Evolutionary conservation across 129 eudicot species (phyloP).

Genomic region (Helianthus tuberosus): DNA sequence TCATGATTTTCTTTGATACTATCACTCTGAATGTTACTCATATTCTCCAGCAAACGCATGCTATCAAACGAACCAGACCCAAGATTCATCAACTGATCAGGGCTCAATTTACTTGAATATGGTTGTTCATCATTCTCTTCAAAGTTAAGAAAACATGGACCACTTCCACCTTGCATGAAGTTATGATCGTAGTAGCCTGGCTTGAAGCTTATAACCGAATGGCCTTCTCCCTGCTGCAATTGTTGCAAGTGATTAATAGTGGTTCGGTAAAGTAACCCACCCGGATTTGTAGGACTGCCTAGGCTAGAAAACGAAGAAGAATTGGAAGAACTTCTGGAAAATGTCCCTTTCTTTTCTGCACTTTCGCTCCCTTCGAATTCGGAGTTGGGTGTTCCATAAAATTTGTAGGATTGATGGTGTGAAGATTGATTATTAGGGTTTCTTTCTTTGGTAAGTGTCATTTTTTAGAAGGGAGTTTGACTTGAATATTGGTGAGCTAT

Average conservation of each 20-base stretch:
- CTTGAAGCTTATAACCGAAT: conserved; percentile 72
- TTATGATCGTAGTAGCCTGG: conserved; percentile 47
- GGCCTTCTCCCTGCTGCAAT: conserved; percentile 53
- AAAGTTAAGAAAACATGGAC: conserved; percentile 65
- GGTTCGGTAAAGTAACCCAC: conserved; percentile 35
- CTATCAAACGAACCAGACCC: conserved; percentile 37
- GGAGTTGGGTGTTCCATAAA: conserved; percentile 30
- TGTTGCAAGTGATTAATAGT: conserved; percentile 34
- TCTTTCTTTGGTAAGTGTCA: conserved; percentile 66
- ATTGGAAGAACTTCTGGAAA: conserved; percentile 43
- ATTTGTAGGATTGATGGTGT: conserved; percentile 39
- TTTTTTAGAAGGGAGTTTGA: conserved; percentile 10
- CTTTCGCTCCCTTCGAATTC: conserved; percentile 38
- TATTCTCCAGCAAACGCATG: conserved; percentile 39
- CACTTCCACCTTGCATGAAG: conserved; percentile 46
- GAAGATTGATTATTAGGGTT: conserved; percentile 44
- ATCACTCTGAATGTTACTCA: conserved; percentile 42
- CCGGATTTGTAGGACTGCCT: conserved; percentile 58
- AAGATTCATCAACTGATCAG: conserved; percentile 33
- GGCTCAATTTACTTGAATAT: conserved; percentile 29
- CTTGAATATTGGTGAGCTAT: conserved; percentile 6
- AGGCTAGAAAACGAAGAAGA: conserved; percentile 80
- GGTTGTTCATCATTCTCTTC: conserved; percentile 50
- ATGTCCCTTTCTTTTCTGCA: conserved; percentile 43
- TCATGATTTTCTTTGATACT: conserved; percentile 29